Percentiles rank a stretch among this genome's conserved stretches.
Conservation (phyloP, 202 grass and related monocot genomes). For the Sporobolus alterniflorus region DNA sequence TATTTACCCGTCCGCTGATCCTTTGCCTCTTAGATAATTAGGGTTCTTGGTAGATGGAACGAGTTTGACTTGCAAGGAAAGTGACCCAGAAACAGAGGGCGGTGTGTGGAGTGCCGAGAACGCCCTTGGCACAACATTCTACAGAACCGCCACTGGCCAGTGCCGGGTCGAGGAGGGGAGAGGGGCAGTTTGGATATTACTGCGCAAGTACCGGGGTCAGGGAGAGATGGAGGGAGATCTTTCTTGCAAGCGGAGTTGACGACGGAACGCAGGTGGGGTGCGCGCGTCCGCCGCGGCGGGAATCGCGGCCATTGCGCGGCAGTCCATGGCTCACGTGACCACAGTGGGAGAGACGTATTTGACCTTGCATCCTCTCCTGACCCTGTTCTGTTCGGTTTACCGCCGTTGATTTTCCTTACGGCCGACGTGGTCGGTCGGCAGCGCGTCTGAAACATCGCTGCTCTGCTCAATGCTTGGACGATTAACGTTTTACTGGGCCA, state of each 20-base stretch:
- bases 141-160: conserved; percentile 16
- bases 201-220: not conserved
- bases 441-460: too few relatives aligned
- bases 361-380: not conserved
- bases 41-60: conserved; percentile 20
- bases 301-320: conserved; percentile 49
- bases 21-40: not conserved
- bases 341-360: not conserved
- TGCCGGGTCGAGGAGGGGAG: not conserved
- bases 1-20: not conserved
- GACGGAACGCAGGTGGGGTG: conserved; percentile 34
- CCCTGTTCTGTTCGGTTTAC: not conserved
- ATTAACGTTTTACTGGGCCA: too few relatives aligned
- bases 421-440: not conserved
- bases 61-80: conserved; percentile 45
- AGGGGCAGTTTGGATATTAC: conserved; percentile 38
- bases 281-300: conserved; percentile 52
- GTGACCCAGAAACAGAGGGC: conserved; percentile 42
- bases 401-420: not conserved
- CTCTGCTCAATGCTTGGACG: too few relatives aligned
- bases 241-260: not conserved
- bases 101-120: not conserved
- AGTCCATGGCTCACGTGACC: conserved; percentile 30
- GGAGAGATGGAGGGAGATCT: not conserved
- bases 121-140: not conserved